Base-by-base conservation (phyloP, 441 rosid species). In the Populus hybrid region DNA sequence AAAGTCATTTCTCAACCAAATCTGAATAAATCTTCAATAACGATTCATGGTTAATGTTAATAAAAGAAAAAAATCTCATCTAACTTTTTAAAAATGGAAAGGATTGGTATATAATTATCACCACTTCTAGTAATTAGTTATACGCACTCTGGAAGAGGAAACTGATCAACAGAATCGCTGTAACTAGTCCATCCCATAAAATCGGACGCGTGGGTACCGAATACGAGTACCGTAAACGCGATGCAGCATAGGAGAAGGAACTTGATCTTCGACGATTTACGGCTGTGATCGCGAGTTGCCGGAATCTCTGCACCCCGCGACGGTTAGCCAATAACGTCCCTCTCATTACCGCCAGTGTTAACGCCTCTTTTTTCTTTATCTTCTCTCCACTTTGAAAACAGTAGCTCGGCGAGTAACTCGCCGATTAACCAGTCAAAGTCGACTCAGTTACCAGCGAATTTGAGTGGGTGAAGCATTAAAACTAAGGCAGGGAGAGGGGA, bases 231-330 rank as follows among this genome's bases (percentile, higher is more conserved):
- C 36, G 89, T 82, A 78, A 92, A 81, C 16, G 71, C 88, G 82
- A 93, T 71, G 82, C 88, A 87, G 23, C 81, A 86, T 36, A 80
- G 76, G 6, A 95, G 86, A 23, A 95, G 85, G 72, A 95, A 84
- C 89, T 85, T 95, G 79, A 89, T 89, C 84, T 85, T 95, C 71
- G 84, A 82, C 82, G 91, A 85, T 85, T 89, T 90, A 68, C 74
- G 28, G 85, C 77, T 38, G 75, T 28, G 67, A 85, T 73, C 23
- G 82, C 88, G n/a, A 90, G 64, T 81, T 95, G 94, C 68, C 95
- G 86, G 77, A 86, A 78, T 78, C 92, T 89, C 86, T 86, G 97
- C 67, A 85, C 77, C 78, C 88, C 84, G 70, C 99, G 89, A 38
- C 99, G 98, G 81, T 86, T 89, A 20, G 83, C 79, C 79, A 89